A percentile compares a stretch with the other conserved stretches of the same genome.
Evolutionary conservation across 2,329 filamentous ascomycete species (phyloP).

Genomic region (Ilyonectria mors-panacis): DNA sequence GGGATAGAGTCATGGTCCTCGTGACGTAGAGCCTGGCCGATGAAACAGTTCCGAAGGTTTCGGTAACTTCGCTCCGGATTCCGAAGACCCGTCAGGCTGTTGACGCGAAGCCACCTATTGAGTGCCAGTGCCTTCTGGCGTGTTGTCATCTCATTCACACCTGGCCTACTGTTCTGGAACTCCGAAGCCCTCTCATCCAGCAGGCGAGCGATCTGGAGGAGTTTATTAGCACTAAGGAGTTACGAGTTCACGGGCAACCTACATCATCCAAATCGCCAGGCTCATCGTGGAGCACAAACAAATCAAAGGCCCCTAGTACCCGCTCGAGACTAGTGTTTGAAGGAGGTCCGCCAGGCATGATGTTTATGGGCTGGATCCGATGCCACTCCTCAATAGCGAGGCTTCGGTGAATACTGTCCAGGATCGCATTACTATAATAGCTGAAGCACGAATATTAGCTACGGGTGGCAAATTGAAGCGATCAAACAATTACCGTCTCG

Average conservation of each 20-base stretch:
- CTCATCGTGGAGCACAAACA: constrained; percentile 85
- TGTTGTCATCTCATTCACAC: constrained; percentile 70
- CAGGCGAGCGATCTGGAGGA: constrained; percentile 69
- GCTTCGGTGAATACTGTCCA: constrained; percentile 85
- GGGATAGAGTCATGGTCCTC: constrained; percentile 85
- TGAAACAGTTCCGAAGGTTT: constrained; percentile 87
- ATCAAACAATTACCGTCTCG: constrained; percentile 69
- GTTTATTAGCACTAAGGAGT: constrained; percentile 25
- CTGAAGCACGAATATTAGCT: constrained; percentile 56
- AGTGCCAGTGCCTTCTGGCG: constrained; percentile 78
- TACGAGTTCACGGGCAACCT: constrained; percentile 44
- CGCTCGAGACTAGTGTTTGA: constrained; percentile 72
- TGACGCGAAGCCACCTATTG: constrained; percentile 77
- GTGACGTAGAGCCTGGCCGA: constrained; percentile 84
- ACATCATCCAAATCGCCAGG: constrained; percentile 83
- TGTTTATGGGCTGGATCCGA: constrained; percentile 52
- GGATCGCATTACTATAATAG: constrained; percentile 81
- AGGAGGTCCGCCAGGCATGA: constrained; percentile 51
- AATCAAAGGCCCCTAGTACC: constrained; percentile 86
- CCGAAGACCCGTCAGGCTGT: constrained; percentile 80
- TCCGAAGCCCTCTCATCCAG: constrained; percentile 74
- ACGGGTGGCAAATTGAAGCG: constrained; percentile 49
- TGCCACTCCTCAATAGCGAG: constrained; percentile 85
- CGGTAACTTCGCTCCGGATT: constrained; percentile 78
- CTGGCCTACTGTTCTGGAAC: constrained; percentile 68